Conservation (phyloP, 495 filamentous ascomycete species). For the Tetracladium marchalianum region DNA sequence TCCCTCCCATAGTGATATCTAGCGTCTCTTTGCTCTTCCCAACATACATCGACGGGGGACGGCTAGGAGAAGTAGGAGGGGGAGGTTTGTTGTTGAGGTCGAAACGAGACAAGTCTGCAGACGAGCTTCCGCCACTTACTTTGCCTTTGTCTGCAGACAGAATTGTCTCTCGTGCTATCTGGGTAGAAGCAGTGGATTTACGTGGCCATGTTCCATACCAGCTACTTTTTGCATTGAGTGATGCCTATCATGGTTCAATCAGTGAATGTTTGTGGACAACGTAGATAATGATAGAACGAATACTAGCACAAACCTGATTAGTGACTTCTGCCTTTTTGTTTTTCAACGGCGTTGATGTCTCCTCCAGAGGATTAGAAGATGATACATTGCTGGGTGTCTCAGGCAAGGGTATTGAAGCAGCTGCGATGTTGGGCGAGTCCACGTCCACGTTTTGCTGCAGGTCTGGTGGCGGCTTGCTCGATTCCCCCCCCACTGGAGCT, state of each 20-base stretch:
- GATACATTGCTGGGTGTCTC: too few species aligned
- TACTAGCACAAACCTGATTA: slow-evolving; percentile 5
- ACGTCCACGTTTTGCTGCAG: too few species aligned
- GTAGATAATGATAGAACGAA: slow-evolving; percentile 14
- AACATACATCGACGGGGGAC: slow-evolving; percentile 33
- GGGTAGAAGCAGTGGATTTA: slow-evolving; percentile 63
- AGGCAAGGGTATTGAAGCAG: too few species aligned
- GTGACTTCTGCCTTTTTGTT: slow-evolving; percentile 15
- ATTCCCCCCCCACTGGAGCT: slow-evolving; percentile 11
- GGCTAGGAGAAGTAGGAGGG: slow-evolving; percentile 10
- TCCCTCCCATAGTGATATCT: slow-evolving; percentile 18
- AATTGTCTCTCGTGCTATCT: slow-evolving; percentile 70
- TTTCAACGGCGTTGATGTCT: slow-evolving; percentile 6
- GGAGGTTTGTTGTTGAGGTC: slow-evolving; percentile 26
- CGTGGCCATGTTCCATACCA: slow-evolving; percentile 62
- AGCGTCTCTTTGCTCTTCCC: slow-evolving; percentile 26
- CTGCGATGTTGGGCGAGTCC: too few species aligned
- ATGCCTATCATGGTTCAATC: background rate
- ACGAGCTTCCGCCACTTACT: slow-evolving; percentile 23
- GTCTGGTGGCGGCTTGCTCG: background rate
- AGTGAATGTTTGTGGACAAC: too few species aligned
- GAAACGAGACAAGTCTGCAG: slow-evolving; percentile 37
- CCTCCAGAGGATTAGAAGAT: too few species aligned
- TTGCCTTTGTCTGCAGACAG: slow-evolving; percentile 41
- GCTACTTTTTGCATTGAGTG: slow-evolving; percentile 27